Evolutionary conservation across 805 yeast genomes (phyloP), one percentile per base, ranked within the genome.

Genomic region (Wickerhamiella kurtzmanii): DNA sequence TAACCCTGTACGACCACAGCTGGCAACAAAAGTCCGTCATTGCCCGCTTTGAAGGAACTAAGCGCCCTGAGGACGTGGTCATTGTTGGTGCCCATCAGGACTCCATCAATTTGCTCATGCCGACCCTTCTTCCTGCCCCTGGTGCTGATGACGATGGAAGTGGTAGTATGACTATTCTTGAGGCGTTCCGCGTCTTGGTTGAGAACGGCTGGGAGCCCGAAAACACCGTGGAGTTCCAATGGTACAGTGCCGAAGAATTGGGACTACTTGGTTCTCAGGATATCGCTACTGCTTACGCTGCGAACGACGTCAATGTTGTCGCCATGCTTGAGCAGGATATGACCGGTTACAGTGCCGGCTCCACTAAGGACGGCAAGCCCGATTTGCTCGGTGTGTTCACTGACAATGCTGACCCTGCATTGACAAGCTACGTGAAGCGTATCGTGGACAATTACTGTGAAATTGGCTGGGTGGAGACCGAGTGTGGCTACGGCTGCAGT

Each of bases 141-240:
- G 97, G 97, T 2, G 96, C 95, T 2, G 97, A 88, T 60, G 97
- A 88, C 59, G 82, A 88, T 62, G 94, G 94, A 2, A 76, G 87
- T 2, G 96, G 96, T 4, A 80, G 87, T 4, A 77, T 80, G 3
- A 80, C 94, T 2, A 73, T 76, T 28, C 63, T 86, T 48, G 94
- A 86, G 61, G 77, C 86, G 1, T 71, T 86, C 56, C 71, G 89
- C 52, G 62, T 82, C 9, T 64, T 85, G 21, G 63, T 73, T 4
- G 66, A 63, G 32, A 52, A 62, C 16, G 64, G 69, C 0, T 71
- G 72, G 53, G 56, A 64, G 48, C 85, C 87, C 15, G 65, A 72
- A 39, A 84, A 85, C 63, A 76, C 94, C 0, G 64, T 88, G n/a
- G 94, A 88, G 61, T 88, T 88, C 67, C 96, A 88, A 63, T 89